Percentiles rank a stretch among this genome's conserved stretches.
These are phyloP conservation scores for Scheffersomyces titani DNA, from an alignment of 1,139 yeast species.

Conservation along the genomic window DNA sequence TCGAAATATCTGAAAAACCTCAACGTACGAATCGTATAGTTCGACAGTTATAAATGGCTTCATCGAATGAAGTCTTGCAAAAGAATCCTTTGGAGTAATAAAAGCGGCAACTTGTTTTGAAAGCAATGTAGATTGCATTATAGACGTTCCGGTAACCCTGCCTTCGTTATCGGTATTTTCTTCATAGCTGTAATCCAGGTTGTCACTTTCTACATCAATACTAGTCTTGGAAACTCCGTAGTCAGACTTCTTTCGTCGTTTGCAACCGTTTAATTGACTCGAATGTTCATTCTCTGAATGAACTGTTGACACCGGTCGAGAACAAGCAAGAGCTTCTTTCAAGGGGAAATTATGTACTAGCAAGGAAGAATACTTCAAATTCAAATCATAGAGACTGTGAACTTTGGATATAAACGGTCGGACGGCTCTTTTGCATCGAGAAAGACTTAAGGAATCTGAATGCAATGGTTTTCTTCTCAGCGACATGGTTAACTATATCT, in stretches of 20 bases:
- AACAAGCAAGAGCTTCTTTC: not conserved
- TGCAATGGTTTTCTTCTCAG: not conserved
- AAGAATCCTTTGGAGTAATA: slow-evolving; percentile 22
- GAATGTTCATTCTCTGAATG: not conserved
- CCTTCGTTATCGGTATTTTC: slow-evolving; percentile 2
- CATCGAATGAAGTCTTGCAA: slow-evolving; percentile 26
- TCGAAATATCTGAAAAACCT: slow-evolving; percentile 31
- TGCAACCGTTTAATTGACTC: not conserved
- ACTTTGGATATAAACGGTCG: slow-evolving; percentile 41
- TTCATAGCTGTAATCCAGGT: not conserved
- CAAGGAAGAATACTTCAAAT: slow-evolving; percentile 22
- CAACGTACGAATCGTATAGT: slow-evolving; percentile 28
- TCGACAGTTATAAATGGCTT: slow-evolving; percentile 28
- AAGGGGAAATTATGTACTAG: not conserved
- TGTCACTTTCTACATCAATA: not conserved
- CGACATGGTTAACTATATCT: not conserved
- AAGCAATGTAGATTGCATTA: slow-evolving; percentile 2
- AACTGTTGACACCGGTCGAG: not conserved
- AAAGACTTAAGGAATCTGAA: slow-evolving; percentile 1
- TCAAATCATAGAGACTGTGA: slow-evolving; percentile 32
- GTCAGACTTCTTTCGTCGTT: not conserved
- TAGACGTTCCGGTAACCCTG: not conserved
- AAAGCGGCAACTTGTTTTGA: slow-evolving; percentile 2
- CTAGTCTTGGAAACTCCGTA: not conserved
- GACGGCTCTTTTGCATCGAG: slow-evolving; percentile 35